Conservation (phyloP, 2,329 filamentous ascomycete genomes). For the Rutstroemia sp. region DNA sequence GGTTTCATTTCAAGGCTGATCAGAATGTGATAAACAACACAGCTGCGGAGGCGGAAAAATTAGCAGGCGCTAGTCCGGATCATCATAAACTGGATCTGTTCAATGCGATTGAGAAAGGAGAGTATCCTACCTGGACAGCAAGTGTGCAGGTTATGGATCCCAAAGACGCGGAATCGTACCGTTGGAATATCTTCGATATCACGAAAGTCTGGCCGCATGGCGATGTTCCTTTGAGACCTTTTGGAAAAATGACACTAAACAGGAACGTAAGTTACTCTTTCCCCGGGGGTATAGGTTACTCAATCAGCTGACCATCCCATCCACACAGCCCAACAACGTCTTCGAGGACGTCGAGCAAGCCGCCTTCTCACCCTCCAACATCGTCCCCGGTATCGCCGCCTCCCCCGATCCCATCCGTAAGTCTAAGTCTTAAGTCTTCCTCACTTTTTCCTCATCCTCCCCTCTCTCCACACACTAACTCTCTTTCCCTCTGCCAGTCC, state of each 20-base stretch:
- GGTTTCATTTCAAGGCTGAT: no score
- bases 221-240: slow-evolving; percentile 37
- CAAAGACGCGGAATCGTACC: background rate
- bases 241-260: slow-evolving; percentile 42
- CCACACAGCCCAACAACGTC: slow-evolving; percentile 37
- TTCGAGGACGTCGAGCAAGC: slow-evolving; percentile 61
- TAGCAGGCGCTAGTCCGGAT: no score
- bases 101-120: slow-evolving; percentile 47
- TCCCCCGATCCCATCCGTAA: background rate
- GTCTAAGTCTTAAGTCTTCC: background rate
- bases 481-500: slow-evolving; percentile 29
- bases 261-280: slow-evolving; percentile 33
- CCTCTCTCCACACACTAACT: no score
- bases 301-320: no score
- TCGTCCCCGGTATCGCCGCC: slow-evolving; percentile 44
- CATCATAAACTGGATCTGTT: slow-evolving; percentile 37
- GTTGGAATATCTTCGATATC: slow-evolving; percentile 46
- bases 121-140: slow-evolving; percentile 39
- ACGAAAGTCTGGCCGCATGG: slow-evolving; percentile 47
- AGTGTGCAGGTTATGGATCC: slow-evolving; percentile 42
- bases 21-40: no score
- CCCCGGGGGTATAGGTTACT: no score
- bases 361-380: slow-evolving; percentile 57
- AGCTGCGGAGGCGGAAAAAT: no score
- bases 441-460: no score